phyloP scores from a whole-genome alignment of 2,329 filamentous ascomycete genomes.

The Alternaria arborescens region DNA sequence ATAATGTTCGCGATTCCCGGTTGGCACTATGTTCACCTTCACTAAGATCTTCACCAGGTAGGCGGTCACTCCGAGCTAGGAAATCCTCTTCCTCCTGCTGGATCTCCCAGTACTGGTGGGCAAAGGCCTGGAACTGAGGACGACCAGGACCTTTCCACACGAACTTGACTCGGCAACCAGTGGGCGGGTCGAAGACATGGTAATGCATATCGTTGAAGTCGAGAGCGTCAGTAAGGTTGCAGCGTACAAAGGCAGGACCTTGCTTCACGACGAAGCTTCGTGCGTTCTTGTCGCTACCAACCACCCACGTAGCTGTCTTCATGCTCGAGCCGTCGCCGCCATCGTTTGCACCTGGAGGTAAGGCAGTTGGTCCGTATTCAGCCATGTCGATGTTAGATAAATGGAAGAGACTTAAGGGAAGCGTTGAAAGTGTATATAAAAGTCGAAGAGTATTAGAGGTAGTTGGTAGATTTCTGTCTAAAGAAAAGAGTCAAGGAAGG shows the following conservation, averaged over 20 bases:
- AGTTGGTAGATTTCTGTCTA: neutral
- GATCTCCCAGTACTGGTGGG: neutral
- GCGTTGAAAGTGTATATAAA: neutral
- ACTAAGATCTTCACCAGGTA: slow-evolving; percentile 1
- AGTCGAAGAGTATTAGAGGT: neutral
- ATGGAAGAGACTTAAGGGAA: neutral
- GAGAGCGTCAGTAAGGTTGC: neutral
- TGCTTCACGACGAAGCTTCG: neutral
- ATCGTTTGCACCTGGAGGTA: neutral
- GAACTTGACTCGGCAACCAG: neutral
- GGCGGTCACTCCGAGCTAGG: neutral
- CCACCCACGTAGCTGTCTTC: neutral
- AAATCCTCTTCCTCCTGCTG: neutral
- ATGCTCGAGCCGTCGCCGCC: neutral
- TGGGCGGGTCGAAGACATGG: neutral
- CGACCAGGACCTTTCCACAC: neutral
- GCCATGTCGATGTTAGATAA: neutral
- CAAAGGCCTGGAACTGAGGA: neutral
- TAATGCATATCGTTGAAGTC: neutral
- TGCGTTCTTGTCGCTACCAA: neutral
- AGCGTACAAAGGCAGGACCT: neutral
- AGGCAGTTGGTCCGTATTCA: neutral
- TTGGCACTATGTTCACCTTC: neutral
- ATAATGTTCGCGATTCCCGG: too few relatives aligned
- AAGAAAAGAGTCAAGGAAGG: neutral